phyloP scores from a whole-genome alignment of 2,329 filamentous ascomycete species.

The Cladosporium oxysporum region DNA sequence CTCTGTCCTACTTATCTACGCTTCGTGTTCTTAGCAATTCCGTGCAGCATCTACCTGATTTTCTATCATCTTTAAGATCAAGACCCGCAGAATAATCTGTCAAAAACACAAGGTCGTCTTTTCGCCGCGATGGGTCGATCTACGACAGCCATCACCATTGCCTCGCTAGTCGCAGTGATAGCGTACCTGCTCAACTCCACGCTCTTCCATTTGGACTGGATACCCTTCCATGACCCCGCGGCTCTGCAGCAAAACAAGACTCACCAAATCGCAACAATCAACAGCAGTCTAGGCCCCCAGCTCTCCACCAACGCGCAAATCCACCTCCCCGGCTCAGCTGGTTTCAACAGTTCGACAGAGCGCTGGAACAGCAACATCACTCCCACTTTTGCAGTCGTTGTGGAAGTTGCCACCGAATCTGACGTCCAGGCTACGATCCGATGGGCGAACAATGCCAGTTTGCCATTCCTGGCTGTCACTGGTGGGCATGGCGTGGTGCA shows the following conservation, averaged over 20 bases:
- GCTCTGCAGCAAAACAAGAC: neutral
- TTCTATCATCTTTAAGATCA: neutral
- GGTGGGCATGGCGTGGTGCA: conserved; percentile 22
- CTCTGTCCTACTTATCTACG: neutral
- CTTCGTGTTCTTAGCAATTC: neutral
- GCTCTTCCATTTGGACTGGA: neutral
- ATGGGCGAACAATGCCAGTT: neutral
- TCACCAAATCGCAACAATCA: neutral
- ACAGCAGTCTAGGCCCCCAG: neutral
- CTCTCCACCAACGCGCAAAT: conserved; percentile 1
- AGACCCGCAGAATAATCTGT: neutral
- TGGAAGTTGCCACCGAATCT: conserved; percentile 18
- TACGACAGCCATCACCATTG: neutral
- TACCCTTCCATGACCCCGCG: neutral
- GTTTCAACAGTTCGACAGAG: neutral
- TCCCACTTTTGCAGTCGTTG: conserved; percentile 19
- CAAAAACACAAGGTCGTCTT: neutral
- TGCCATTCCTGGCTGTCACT: conserved; percentile 24
- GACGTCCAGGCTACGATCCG: conserved; percentile 17
- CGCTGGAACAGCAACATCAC: conserved; percentile 1
- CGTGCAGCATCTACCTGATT: too few species aligned
- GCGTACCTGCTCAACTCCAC: neutral
- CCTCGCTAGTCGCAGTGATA: neutral
- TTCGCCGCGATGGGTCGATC: neutral
- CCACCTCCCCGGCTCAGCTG: neutral